A percentile compares a stretch with the other conserved stretches of the same genome.
Conservation (phyloP, 805 yeast genomes). For the Priceomyces haplophilus region DNA sequence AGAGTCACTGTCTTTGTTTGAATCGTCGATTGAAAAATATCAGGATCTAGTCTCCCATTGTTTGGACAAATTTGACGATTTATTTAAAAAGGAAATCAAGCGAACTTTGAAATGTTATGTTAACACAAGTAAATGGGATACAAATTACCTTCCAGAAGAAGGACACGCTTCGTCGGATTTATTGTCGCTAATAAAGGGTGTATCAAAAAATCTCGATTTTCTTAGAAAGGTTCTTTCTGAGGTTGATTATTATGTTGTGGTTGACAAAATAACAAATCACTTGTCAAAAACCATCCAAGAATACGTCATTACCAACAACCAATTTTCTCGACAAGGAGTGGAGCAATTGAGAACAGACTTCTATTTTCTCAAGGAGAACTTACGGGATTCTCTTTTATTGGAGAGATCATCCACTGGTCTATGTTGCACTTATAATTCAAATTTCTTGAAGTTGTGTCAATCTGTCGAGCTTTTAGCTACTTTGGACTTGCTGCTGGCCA, state of each 20-base stretch:
- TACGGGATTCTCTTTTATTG: conserved; percentile 20
- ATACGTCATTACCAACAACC: conserved; percentile 39
- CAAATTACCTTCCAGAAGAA: conserved; percentile 7
- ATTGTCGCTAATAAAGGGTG: conserved; percentile 16
- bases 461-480: conserved; percentile 26
- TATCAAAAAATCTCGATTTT: conserved; percentile 26
- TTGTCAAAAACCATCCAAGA: conserved; percentile 30
- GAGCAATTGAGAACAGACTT: conserved; percentile 33
- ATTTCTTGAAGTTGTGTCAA: conserved; percentile 24
- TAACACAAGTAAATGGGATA: conserved; percentile 35
- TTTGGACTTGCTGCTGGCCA: conserved; percentile 23
- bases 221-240: conserved; percentile 22
- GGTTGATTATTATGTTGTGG: conserved; percentile 29
- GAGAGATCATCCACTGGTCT: conserved; percentile 5
- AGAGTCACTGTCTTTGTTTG: conserved; percentile 29
- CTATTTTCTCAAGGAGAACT: conserved; percentile 14
- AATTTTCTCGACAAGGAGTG: conserved; percentile 30
- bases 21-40: conserved; percentile 22
- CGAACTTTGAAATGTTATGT: conserved; percentile 34
- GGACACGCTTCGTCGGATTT: conserved; percentile 22
- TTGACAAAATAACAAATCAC: conserved; percentile 25
- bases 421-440: conserved; percentile 15
- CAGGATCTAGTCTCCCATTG: conserved; percentile 17
- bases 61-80: conserved; percentile 22
- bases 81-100: conserved; percentile 33